Evolutionary conservation across 1,139 yeast genomes (phyloP), one percentile per base, ranked within the genome.

Genomic region (Saccharomyces hybrid): DNA sequence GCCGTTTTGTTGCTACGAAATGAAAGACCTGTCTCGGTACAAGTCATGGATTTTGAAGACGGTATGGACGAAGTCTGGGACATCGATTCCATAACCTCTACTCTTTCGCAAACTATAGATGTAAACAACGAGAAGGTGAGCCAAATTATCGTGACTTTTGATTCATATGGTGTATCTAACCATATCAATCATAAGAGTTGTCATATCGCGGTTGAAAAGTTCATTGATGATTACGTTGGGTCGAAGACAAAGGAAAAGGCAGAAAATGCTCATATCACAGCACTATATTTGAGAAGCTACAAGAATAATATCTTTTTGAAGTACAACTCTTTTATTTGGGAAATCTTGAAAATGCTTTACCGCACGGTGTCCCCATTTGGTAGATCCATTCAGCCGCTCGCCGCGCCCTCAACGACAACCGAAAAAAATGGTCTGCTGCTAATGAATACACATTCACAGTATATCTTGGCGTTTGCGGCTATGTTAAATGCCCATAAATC

Each of bases 111-210:
- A 16, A 34, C 52, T 16, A 54, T 57, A 16, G 42, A 55, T 11
- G 12, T 28, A 9, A 54, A 54, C 4, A 60, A 68, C 42, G 61
- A 65, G 14, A 58, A 68, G 2, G 63, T 73, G 12, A 61, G 70
- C 3, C 65, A 74, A n/a, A 75, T 81, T 2, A 63, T 90, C 14
- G 65, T 93, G 42, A 88, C 98, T 0, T 93, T 95, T 71, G 99
- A 93, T 70, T 78, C 78, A 51, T 58, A 66, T 19, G 99, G 99
- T 0, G 86, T 93, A 2, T 89, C 97, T 0, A 76, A 78, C 53
- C 99, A 95, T 71, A 80, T 88, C 19, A 95, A 95, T 69, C 99
- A 95, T 69, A 80, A 76, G 42, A 79, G 96, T 1, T 71, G 87
- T 49, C 78, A 75, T 67, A 69, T 75, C 53, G 96, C 90, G 1